phyloP scores from a whole-genome alignment of 208 protist genomes.

The Strigomonas oncopelti region DNA sequence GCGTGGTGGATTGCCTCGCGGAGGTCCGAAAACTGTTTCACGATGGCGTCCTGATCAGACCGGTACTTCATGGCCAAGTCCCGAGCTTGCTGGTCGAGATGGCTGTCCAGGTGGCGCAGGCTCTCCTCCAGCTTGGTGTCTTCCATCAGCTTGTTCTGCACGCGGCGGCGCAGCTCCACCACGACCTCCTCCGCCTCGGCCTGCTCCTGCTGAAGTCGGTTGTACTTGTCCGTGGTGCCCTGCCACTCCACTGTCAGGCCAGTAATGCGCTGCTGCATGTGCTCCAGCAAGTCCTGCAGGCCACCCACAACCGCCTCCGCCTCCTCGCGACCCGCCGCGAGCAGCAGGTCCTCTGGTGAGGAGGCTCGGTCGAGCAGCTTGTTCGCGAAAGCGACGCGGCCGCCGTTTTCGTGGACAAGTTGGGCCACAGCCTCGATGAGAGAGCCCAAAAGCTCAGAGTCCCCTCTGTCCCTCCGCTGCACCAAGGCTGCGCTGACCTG shows the following conservation, averaged over 20 bases:
- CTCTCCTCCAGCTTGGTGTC: conserved; percentile 70
- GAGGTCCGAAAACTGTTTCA: conserved; percentile 64
- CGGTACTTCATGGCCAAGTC: conserved; percentile 80
- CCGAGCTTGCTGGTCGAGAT: conserved; percentile 75
- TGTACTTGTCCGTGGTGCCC: conserved; percentile 35
- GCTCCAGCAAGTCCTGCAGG: conserved; percentile 33
- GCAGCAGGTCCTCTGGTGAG: background rate
- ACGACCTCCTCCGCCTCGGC: conserved; percentile 48
- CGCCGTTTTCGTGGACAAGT: conserved; percentile 37
- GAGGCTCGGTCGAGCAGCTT: conserved; percentile 1
- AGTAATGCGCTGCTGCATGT: conserved; percentile 18
- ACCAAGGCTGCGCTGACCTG: conserved; percentile 7
- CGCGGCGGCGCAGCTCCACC: conserved; percentile 63
- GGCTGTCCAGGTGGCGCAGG: conserved; percentile 54
- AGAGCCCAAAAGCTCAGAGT: conserved; percentile 8
- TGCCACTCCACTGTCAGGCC: conserved; percentile 44
- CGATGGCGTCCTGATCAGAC: conserved; percentile 75
- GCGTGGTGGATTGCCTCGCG: conserved; percentile 49
- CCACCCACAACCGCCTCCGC: conserved; percentile 21
- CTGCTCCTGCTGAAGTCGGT: conserved; percentile 61
- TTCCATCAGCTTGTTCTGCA: conserved; percentile 74
- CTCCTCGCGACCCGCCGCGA: conserved; percentile 4
- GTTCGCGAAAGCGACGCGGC: conserved; percentile 23
- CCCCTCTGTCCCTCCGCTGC: conserved; percentile 7
- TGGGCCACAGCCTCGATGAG: conserved; percentile 45